Evolutionary conservation across 345 rosid species (phyloP).

Genomic region (Lagerstroemia speciosa): DNA sequence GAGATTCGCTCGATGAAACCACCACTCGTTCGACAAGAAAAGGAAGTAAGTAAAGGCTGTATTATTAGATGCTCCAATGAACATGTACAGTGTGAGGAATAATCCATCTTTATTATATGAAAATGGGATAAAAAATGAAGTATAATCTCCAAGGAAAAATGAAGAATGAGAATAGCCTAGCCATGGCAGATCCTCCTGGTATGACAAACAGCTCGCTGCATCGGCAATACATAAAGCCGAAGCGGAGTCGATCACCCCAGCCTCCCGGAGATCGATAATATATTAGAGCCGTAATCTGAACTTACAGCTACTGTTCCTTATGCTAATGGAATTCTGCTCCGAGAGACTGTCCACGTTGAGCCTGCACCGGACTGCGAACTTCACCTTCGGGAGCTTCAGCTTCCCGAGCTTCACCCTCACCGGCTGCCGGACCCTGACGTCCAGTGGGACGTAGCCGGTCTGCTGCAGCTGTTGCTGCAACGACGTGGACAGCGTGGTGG

Average conservation of each 20-base stretch:
- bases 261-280: neutral
- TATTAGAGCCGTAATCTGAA: neutral
- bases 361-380: conserved; percentile 44
- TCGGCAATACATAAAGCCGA: neutral
- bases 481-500: neutral
- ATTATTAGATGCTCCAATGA: neutral
- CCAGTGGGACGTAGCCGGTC: neutral
- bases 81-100: neutral
- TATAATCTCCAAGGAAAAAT: neutral
- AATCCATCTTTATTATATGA: neutral
- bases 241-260: neutral
- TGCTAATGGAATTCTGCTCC: neutral
- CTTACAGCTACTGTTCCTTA: neutral
- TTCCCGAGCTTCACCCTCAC: conserved; percentile 47
- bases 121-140: too few relatives aligned
- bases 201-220: neutral
- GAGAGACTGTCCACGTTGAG: conserved; percentile 24
- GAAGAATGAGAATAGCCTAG: neutral
- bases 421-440: neutral
- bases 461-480: neutral
- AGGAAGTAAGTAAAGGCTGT: too few relatives aligned
- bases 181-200: neutral
- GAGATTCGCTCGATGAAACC: too few relatives aligned
- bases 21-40: too few relatives aligned
- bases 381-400: conserved; percentile 52